Conservation (phyloP, 1,139 yeast genomes). For the Candida sojae region DNA sequence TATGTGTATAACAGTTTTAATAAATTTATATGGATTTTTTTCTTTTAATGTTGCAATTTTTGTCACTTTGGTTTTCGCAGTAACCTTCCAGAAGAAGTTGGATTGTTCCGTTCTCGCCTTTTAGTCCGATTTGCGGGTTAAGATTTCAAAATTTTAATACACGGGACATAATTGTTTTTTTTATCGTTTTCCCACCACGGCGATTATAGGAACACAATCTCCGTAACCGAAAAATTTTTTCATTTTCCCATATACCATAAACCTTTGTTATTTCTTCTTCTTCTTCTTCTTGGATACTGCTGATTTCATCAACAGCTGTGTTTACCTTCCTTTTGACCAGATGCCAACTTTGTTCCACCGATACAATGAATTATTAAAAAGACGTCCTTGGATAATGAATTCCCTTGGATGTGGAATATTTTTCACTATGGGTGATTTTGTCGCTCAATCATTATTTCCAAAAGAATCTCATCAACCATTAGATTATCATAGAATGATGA, state of each 20-base stretch:
- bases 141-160: neutral
- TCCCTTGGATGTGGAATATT: conserved; percentile 58
- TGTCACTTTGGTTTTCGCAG: neutral
- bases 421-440: conserved; percentile 73
- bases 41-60: too few relatives aligned
- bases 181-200: neutral
- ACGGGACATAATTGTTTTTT: neutral
- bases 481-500: conserved; percentile 43
- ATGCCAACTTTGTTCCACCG: conserved; percentile 28
- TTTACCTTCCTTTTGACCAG: neutral
- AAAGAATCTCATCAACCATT: neutral
- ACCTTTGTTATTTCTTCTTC: neutral
- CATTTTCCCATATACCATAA: neutral
- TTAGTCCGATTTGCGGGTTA: conserved; percentile 1
- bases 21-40: too few relatives aligned
- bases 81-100: neutral
- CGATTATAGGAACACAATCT: neutral
- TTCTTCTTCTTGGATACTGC: neutral
- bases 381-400: conserved; percentile 56
- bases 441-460: conserved; percentile 67
- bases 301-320: neutral
- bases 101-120: neutral
- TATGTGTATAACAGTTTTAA: too few relatives aligned
- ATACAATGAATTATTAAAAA: conserved; percentile 43
- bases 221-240: conserved; percentile 2